phyloP scores from a whole-genome alignment of 345 rosid species.

The Lagerstroemia speciosa region DNA sequence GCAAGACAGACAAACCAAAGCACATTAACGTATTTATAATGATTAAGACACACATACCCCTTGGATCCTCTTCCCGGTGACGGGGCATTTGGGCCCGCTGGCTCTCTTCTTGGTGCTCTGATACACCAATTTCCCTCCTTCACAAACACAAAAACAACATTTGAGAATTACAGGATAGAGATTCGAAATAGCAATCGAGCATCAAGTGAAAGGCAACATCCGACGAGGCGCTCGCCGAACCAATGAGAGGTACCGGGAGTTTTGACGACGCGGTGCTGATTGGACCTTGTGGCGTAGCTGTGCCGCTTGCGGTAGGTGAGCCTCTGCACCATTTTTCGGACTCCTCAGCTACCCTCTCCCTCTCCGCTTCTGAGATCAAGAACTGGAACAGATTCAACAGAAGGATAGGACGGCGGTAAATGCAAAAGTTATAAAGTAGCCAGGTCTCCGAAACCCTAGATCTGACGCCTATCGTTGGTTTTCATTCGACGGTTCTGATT shows the following conservation, averaged over 20 bases:
- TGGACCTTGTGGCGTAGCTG: slow-evolving; percentile 23
- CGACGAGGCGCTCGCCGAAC: neutral
- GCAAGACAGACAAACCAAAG: neutral
- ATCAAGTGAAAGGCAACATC: neutral
- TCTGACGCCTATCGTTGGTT: neutral
- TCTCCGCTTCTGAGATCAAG: slow-evolving; percentile 1
- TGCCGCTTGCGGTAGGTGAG: slow-evolving; percentile 21
- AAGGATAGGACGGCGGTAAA: neutral
- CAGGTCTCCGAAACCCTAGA: neutral
- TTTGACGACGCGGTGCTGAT: slow-evolving; percentile 21
- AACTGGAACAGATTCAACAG: neutral
- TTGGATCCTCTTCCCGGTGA: slow-evolving; percentile 53
- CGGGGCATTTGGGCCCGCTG: slow-evolving; percentile 15
- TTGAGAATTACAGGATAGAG: neutral
- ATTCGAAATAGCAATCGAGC: neutral
- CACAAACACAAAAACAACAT: neutral
- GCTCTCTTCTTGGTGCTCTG: slow-evolving; percentile 75
- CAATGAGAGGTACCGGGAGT: slow-evolving; percentile 13
- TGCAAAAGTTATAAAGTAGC: neutral
- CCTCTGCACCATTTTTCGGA: slow-evolving; percentile 16
- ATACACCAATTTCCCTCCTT: slow-evolving; percentile 70
- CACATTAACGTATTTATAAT: neutral
- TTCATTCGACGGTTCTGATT: neutral
- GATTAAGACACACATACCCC: slow-evolving; percentile 38
- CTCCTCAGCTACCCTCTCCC: neutral